Evolutionary conservation across 2,329 filamentous ascomycete species (phyloP).

Genomic region (Pseudopyrenochaeta lycopersici): DNA sequence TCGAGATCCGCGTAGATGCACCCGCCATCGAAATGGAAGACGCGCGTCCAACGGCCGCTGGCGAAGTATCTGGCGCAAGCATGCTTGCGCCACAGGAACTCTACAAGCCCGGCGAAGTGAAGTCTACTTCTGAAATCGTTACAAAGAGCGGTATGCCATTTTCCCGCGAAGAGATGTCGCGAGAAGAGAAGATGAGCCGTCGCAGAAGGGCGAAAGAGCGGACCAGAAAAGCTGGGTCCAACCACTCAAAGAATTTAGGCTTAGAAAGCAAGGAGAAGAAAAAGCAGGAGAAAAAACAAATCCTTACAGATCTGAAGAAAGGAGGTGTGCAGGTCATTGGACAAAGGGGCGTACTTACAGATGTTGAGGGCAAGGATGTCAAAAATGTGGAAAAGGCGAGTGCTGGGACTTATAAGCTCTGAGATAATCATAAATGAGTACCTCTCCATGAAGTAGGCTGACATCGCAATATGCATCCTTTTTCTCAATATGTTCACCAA

Average conservation of each 20-base stretch:
- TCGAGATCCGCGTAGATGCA: conserved; percentile 89
- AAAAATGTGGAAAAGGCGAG: conserved; percentile 40
- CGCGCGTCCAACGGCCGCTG: conserved; percentile 83
- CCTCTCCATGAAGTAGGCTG: too few relatives aligned
- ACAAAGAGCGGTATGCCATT: conserved; percentile 80
- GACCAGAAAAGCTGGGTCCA: conserved; percentile 72
- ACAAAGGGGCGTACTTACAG: conserved; percentile 83
- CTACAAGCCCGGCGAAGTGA: conserved; percentile 80
- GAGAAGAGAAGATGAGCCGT: conserved; percentile 82
- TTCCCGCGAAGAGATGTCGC: conserved; percentile 83
- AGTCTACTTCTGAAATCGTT: conserved; percentile 75
- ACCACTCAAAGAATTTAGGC: conserved; percentile 50
- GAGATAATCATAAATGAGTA: too few relatives aligned
- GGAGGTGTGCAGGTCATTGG: conserved; percentile 92
- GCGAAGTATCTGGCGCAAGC: conserved; percentile 72
- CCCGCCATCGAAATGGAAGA: conserved; percentile 96
- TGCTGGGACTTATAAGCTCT: conserved; percentile 47
- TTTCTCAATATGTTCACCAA: too few relatives aligned
- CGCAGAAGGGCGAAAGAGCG: conserved; percentile 87
- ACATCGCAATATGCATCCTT: too few relatives aligned
- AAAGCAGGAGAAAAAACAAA: conserved; percentile 64
- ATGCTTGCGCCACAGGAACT: conserved; percentile 94
- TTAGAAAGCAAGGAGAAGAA: conserved; percentile 62
- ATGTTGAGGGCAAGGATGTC: conserved; percentile 83
- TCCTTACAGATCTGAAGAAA: conserved; percentile 77